Conservation (phyloP, 805 yeast species). For the Saccharomycopsis fodiens region DNA sequence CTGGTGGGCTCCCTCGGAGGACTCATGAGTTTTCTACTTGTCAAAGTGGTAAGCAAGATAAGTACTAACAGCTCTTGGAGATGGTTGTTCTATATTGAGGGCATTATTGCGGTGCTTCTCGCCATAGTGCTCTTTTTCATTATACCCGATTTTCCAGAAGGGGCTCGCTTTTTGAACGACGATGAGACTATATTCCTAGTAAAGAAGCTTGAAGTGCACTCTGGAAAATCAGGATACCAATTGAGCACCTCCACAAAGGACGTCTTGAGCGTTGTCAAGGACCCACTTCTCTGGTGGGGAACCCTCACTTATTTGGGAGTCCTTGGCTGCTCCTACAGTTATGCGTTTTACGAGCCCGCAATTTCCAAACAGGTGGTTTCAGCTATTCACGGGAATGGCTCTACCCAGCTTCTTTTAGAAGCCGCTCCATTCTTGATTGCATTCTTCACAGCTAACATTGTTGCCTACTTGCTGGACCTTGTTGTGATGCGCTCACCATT, state of each 20-base stretch:
- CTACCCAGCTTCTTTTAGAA: conserved; percentile 7
- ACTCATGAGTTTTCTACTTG: conserved; percentile 8
- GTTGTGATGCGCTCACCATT: conserved; percentile 14
- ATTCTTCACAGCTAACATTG: conserved; percentile 9
- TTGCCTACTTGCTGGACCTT: conserved; percentile 12
- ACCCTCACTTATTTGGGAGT: conserved; percentile 13
- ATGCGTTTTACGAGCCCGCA: conserved; percentile 18
- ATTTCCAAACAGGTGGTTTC: conserved; percentile 3
- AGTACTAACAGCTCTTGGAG: conserved; percentile 30
- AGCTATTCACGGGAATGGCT: neutral
- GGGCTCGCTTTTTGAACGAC: conserved; percentile 20
- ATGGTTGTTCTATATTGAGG: conserved; percentile 48
- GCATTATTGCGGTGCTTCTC: conserved; percentile 33
- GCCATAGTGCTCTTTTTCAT: conserved; percentile 32
- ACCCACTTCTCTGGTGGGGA: conserved; percentile 19
- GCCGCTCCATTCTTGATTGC: conserved; percentile 17
- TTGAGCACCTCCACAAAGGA: conserved; percentile 9
- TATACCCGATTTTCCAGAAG: conserved; percentile 34
- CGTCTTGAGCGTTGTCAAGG: conserved; percentile 10
- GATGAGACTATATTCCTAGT: conserved; percentile 18
- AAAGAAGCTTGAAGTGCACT: conserved; percentile 17
- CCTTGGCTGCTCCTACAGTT: conserved; percentile 15
- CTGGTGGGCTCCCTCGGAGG: conserved; percentile 19
- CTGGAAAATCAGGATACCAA: conserved; percentile 18
- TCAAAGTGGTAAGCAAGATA: conserved; percentile 5